phyloP scores from a whole-genome alignment of 768 basidiomycete species.

The Rhizopogon sp. region DNA sequence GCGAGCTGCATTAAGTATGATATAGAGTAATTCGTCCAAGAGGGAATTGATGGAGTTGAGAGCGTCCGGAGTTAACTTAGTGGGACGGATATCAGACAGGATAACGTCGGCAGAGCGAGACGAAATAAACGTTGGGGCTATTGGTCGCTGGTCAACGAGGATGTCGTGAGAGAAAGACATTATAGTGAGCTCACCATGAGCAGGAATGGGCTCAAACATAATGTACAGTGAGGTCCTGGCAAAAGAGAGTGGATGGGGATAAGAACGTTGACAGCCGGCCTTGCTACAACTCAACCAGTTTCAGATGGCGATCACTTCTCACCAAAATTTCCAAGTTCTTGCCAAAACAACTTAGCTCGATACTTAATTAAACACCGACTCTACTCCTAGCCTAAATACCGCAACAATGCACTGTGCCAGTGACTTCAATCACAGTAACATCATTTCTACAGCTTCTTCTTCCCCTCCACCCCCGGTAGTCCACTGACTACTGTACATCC shows the following conservation, averaged over 20 bases:
- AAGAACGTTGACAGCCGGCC: not conserved
- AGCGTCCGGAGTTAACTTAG: conserved; percentile 75
- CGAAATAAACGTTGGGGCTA: conserved; percentile 75
- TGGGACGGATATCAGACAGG: conserved; percentile 90
- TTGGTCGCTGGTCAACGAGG: conserved; percentile 3
- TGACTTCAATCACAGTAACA: conserved; percentile 8
- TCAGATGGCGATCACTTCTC: not conserved
- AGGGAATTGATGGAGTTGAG: conserved; percentile 74
- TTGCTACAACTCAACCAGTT: not conserved
- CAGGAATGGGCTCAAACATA: conserved; percentile 42
- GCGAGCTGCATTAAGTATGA: conserved; percentile 58
- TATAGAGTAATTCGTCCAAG: conserved; percentile 80
- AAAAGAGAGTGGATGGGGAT: conserved; percentile 8
- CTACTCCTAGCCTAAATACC: not conserved
- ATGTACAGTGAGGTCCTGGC: conserved; percentile 19
- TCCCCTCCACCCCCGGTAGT: conserved; percentile 7
- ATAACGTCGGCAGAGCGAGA: conserved; percentile 84
- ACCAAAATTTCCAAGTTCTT: not conserved
- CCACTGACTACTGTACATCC: not conserved
- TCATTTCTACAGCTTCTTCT: conserved; percentile 18
- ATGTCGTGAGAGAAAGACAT: conserved; percentile 3
- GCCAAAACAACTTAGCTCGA: not conserved
- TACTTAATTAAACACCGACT: not conserved
- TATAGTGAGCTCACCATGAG: conserved; percentile 32
- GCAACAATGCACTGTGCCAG: not conserved